Percentiles rank a stretch among this genome's conserved stretches.
Evolutionary conservation across 768 basidiomycete genomes (phyloP).

Genomic region (Russula sp.): DNA sequence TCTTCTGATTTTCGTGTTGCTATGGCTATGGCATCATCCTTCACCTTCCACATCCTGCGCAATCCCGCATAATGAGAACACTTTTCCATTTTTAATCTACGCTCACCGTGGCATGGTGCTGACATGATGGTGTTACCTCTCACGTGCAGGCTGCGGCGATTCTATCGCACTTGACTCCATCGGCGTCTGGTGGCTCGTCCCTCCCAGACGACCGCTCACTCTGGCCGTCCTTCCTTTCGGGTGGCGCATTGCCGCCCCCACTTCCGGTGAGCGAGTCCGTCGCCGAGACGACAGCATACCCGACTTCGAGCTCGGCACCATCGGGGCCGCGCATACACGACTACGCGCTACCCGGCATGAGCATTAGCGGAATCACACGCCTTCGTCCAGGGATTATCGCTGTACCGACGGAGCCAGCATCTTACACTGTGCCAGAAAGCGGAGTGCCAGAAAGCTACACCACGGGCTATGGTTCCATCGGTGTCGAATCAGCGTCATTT

Average conservation of each 20-base stretch:
- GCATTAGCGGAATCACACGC: constrained; percentile 42
- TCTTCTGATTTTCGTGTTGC: constrained; percentile 1
- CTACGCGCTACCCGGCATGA: constrained; percentile 43
- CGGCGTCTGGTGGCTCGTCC: constrained; percentile 55
- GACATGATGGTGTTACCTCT: constrained; percentile 7
- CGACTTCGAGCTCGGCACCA: constrained; percentile 50
- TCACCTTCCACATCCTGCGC: not conserved
- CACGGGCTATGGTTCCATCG: constrained; percentile 33
- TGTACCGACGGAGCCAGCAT: constrained; percentile 28
- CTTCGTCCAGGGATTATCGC: constrained; percentile 51
- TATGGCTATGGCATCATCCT: constrained; percentile 8
- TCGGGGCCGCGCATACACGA: constrained; percentile 59
- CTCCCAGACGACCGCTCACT: constrained; percentile 91
- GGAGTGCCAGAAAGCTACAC: constrained; percentile 2
- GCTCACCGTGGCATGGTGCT: not conserved
- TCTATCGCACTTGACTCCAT: constrained; percentile 75
- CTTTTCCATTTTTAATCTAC: not conserved
- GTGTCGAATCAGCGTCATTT: constrained; percentile 29
- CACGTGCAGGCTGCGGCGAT: constrained; percentile 79
- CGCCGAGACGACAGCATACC: constrained; percentile 22
- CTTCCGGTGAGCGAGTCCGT: constrained; percentile 17
- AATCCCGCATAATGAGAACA: not conserved
- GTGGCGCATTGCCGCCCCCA: constrained; percentile 55
- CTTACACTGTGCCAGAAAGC: not conserved
- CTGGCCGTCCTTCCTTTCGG: constrained; percentile 81